Evolutionary conservation across 2,329 filamentous ascomycete genomes (phyloP).

Genomic region (Talaromyces amestolkiae): DNA sequence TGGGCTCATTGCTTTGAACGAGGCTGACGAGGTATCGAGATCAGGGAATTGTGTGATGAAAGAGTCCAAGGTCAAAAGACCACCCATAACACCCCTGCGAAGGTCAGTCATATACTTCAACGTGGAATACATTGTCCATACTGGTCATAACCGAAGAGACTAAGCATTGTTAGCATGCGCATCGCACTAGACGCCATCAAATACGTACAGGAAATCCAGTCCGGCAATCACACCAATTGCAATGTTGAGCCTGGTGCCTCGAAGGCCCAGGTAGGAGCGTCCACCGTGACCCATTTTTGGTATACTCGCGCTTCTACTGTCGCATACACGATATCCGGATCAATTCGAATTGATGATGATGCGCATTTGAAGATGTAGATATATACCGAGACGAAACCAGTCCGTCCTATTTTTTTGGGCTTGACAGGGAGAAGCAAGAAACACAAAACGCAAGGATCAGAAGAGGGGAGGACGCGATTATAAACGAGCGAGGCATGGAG

Average conservation of each 20-base stretch:
- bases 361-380: background rate
- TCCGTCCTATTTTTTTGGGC: background rate
- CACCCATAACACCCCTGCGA: conserved; percentile 65
- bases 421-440: too few species aligned
- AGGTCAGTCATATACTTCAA: conserved; percentile 17
- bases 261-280: conserved; percentile 61
- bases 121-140: conserved; percentile 21
- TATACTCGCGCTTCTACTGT: conserved; percentile 3
- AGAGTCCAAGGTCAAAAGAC: conserved; percentile 65
- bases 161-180: conserved; percentile 22
- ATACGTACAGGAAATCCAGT: conserved; percentile 62
- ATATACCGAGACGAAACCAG: background rate
- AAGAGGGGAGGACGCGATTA: background rate
- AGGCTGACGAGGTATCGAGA: conserved; percentile 49
- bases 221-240: conserved; percentile 70
- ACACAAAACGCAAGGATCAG: background rate
- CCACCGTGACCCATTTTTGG: conserved; percentile 31
- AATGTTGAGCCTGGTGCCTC: conserved; percentile 63
- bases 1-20: conserved; percentile 22
- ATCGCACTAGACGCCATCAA: background rate
- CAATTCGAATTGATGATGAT: background rate
- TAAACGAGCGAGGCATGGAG: background rate
- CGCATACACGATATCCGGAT: conserved; percentile 11
- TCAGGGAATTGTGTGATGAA: conserved; percentile 58
- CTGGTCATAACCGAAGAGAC: conserved; percentile 64